phyloP scores from a whole-genome alignment of 192 early-diverging fungal genomes.

The Mortierella hygrophila region DNA sequence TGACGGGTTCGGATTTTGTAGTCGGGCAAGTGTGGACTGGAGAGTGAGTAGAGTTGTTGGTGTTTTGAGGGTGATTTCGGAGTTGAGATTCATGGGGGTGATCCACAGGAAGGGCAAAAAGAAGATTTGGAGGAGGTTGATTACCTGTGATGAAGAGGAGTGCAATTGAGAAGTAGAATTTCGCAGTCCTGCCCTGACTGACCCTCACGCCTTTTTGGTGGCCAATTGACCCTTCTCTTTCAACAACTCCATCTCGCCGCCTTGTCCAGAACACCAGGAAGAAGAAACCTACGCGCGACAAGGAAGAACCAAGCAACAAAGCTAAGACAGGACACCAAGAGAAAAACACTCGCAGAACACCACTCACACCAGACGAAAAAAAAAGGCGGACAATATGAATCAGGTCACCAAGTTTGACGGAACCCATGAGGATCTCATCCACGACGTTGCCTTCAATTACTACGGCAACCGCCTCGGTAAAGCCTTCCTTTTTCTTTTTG shows the following conservation, averaged over 20 bases:
- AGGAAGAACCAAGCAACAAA: background rate
- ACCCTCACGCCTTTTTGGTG: too few species aligned
- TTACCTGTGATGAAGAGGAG: background rate
- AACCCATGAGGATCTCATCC: constrained; percentile 93
- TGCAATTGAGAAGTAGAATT: background rate
- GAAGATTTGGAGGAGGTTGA: background rate
- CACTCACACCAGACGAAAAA: background rate
- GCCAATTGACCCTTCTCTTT: too few species aligned
- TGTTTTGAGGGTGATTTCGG: background rate
- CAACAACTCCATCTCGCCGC: too few species aligned
- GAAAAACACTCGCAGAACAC: background rate
- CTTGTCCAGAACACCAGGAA: background rate
- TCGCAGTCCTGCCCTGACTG: background rate
- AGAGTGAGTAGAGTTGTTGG: background rate
- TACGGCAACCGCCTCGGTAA: constrained; percentile 87
- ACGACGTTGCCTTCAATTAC: constrained; percentile 91
- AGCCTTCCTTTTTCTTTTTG: background rate
- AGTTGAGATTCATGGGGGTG: background rate
- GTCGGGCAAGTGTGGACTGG: too few species aligned
- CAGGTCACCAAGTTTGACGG: constrained; percentile 73
- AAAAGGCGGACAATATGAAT: constrained; percentile 35
- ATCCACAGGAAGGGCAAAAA: accelerated
- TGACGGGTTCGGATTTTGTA: constrained; percentile 17
- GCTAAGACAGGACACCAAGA: background rate
- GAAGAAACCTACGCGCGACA: background rate